These are phyloP conservation scores for Oryza glumipatula DNA, from an alignment of 176 grass and related monocot species.

Conservation along the genomic window DNA sequence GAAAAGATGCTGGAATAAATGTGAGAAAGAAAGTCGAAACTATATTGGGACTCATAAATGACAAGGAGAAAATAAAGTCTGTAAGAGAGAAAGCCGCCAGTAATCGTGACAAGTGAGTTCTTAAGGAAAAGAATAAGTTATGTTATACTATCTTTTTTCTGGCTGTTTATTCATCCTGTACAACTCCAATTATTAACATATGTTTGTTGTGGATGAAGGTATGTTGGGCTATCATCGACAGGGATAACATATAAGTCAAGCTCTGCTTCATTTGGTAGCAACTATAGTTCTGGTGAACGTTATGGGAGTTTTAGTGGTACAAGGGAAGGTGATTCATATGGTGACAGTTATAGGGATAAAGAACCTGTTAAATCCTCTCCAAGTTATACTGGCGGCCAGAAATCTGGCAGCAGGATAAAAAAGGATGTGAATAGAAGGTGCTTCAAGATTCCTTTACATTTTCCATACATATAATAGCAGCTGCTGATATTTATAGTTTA, in stretches of 20 bases:
- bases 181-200: slow-evolving; percentile 15
- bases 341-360: slow-evolving; percentile 63
- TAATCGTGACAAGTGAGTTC: slow-evolving; percentile 90
- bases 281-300: slow-evolving; percentile 59
- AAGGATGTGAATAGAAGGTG: slow-evolving; percentile 63
- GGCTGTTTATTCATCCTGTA: slow-evolving; percentile 4
- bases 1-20: slow-evolving; percentile 96
- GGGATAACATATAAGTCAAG: slow-evolving; percentile 91
- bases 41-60: slow-evolving; percentile 78
- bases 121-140: slow-evolving; percentile 21
- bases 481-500: slow-evolving; percentile 18
- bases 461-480: slow-evolving; percentile 5
- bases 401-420: slow-evolving; percentile 60
- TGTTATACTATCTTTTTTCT: neutral
- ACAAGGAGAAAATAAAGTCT: slow-evolving; percentile 91
- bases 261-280: slow-evolving; percentile 65
- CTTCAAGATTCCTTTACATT: slow-evolving; percentile 16
- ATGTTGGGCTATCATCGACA: slow-evolving; percentile 87
- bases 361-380: slow-evolving; percentile 59
- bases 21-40: slow-evolving; percentile 98
- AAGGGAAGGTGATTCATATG: slow-evolving; percentile 71
- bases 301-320: slow-evolving; percentile 83
- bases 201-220: slow-evolving; percentile 67
- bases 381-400: slow-evolving; percentile 41
- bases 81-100: slow-evolving; percentile 83